Evolutionary conservation across 148 eudicot genomes (phyloP).

Genomic region (Diospyros lotus): DNA sequence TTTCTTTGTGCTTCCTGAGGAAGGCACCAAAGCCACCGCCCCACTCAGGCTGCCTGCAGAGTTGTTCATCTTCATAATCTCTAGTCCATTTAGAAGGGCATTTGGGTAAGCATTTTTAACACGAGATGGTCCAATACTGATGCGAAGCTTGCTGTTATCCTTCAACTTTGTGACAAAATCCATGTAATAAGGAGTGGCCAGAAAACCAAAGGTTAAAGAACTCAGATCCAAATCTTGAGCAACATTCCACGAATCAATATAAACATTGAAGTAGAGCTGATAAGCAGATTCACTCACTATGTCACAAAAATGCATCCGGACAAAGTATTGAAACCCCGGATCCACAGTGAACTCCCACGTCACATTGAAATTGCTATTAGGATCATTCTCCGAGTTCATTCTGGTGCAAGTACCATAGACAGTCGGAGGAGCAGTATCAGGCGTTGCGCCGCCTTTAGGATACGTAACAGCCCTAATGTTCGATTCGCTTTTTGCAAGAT

Average conservation of each 20-base stretch:
- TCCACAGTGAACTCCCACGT: slow-evolving; percentile 33
- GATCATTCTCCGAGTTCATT: slow-evolving; percentile 24
- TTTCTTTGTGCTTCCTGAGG: slow-evolving; percentile 22
- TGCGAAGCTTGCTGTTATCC: slow-evolving; percentile 19
- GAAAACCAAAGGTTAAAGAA: background rate
- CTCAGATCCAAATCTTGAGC: slow-evolving; percentile 28
- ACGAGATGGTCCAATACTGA: slow-evolving; percentile 45
- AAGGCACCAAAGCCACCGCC: slow-evolving; percentile 2
- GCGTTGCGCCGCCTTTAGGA: slow-evolving; percentile 13
- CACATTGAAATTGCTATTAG: slow-evolving; percentile 24
- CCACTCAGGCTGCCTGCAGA: slow-evolving; percentile 33
- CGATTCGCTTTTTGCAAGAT: slow-evolving; percentile 22
- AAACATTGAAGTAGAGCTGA: slow-evolving; percentile 39
- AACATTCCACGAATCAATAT: slow-evolving; percentile 30
- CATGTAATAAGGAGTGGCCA: slow-evolving; percentile 35
- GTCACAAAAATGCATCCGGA: slow-evolving; percentile 47
- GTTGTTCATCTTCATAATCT: slow-evolving; percentile 53
- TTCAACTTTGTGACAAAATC: slow-evolving; percentile 31
- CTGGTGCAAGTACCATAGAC: slow-evolving; percentile 30
- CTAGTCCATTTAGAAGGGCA: slow-evolving; percentile 55
- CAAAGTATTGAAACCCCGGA: slow-evolving; percentile 27
- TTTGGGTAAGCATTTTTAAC: slow-evolving; percentile 19
- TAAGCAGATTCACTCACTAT: slow-evolving; percentile 38
- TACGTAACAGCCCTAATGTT: slow-evolving; percentile 15
- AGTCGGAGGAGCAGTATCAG: slow-evolving; percentile 25